Evolutionary conservation across 2,329 filamentous ascomycete genomes (phyloP), one percentile per base, ranked within the genome.

Genomic region (Claviceps digitariae): DNA sequence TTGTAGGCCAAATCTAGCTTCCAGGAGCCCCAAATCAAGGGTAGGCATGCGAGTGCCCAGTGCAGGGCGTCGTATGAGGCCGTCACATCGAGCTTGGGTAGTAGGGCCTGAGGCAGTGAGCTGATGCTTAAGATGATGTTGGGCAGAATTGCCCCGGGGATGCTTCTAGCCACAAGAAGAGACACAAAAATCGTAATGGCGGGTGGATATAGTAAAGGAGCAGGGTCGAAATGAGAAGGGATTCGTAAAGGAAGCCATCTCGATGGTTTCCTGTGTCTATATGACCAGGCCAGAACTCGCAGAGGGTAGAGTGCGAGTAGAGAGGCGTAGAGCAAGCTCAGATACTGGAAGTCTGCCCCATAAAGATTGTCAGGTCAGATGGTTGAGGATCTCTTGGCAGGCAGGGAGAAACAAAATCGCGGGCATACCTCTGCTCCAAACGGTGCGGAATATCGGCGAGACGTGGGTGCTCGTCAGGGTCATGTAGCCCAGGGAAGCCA

Each of bases 201-300:
- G 6, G 85, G 78, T 20, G 91, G 91, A 64, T 96, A 97, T 54
- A 96, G 69, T n/a, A 95, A 75, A 12, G 90, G 88, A 7, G 91
- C 91, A 2, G 90, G 90, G 63, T 97, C 91, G 67, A 96, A 95
- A n/a, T 79, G 76, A 4, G 81, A 72, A 0, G 90, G 89, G 40
- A 95, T 72, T 31, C 64, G 64, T 38, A 83, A 61, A 1, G 73
- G 70, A 31, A 74, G 59, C 54, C 57, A 60, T 29, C 57, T 66
- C n/a, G 67, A 66, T 3, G 73, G 67, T 4, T 58, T 64, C 20
- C 67, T 65, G 25, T 69, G 67, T 21, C 64, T 64, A 54, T 74
- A 72, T 1, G 72, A 68, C 74, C 78, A 78, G 20, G 69, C 58
- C 6, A 74, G 62, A n/a, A 84, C 67, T 54, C 82, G 73, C 41